phyloP scores from a whole-genome alignment of 2,329 filamentous ascomycete genomes.

The Aspergillus pseudoterreus region DNA sequence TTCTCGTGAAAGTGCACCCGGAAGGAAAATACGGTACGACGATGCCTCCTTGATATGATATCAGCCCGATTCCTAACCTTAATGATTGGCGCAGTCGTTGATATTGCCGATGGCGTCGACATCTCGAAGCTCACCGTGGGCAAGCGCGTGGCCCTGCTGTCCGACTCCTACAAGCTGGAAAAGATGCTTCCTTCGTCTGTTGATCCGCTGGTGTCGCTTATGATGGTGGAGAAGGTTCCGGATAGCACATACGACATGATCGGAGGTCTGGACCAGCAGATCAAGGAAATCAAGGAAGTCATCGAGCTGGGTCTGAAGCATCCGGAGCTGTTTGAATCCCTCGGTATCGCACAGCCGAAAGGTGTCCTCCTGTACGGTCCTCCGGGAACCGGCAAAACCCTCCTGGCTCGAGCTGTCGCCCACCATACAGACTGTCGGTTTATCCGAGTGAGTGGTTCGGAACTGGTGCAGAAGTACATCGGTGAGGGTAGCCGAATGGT shows the following conservation, averaged over 20 bases:
- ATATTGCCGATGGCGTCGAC: conserved; percentile 91
- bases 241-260: conserved; percentile 99
- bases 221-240: conserved; percentile 99
- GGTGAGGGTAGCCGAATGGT: conserved; percentile 98
- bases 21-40: conserved; percentile 89
- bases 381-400: conserved; percentile 93
- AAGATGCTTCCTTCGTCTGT: conserved; percentile 98
- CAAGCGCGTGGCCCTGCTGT: conserved; percentile 94
- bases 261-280: conserved; percentile 95
- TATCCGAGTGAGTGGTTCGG: conserved; percentile 92
- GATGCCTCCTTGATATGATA: conserved; percentile 44
- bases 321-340: conserved; percentile 97
- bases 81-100: conserved; percentile 65
- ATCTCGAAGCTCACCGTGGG: conserved; percentile 92
- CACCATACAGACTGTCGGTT: conserved; percentile 99
- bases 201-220: conserved; percentile 95
- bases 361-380: conserved; percentile 95
- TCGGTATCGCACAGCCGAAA: conserved; percentile 97
- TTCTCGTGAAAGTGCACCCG: conserved; percentile 96
- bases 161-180: conserved; percentile 97
- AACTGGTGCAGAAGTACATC: conserved; percentile 98
- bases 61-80: background rate
- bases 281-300: conserved; percentile 99
- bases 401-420: conserved; percentile 89
- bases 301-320: conserved; percentile 98